Conservation (phyloP, 2,329 filamentous ascomycete species). For the Claviceps spartinae region DNA sequence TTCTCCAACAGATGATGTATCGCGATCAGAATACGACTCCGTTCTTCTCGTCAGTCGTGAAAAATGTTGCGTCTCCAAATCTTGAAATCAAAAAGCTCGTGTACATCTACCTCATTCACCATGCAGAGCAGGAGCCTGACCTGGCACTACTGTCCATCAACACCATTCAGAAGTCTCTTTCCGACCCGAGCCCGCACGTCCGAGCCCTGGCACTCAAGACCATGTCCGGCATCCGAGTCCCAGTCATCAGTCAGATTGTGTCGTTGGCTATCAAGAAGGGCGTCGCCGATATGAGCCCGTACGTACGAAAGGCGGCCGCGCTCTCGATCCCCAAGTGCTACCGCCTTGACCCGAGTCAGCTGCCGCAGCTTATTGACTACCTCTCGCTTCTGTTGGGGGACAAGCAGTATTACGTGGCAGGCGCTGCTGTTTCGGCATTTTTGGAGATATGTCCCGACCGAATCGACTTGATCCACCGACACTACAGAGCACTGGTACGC, state of each 20-base stretch:
- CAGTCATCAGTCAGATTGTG: constrained; percentile 95
- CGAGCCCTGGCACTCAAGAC: constrained; percentile 85
- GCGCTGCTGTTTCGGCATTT: constrained; percentile 81
- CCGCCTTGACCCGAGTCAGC: constrained; percentile 70
- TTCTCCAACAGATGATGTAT: constrained; percentile 70
- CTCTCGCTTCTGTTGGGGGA: constrained; percentile 68
- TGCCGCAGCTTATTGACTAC: constrained; percentile 76
- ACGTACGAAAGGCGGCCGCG: constrained; percentile 84
- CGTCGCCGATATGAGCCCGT: constrained; percentile 82
- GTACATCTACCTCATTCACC: constrained; percentile 94
- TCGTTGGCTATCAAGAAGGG: constrained; percentile 92
- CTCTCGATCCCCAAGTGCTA: constrained; percentile 95
- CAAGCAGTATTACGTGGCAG: constrained; percentile 92
- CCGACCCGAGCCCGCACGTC: constrained; percentile 80
- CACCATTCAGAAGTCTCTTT: constrained; percentile 94
- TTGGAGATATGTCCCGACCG: constrained; percentile 78
- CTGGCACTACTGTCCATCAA: constrained; percentile 94
- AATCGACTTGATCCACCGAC: constrained; percentile 77
- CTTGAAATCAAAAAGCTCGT: constrained; percentile 96
- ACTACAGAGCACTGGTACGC: constrained; percentile 72
- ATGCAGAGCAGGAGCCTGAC: constrained; percentile 92
- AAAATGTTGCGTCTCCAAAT: constrained; percentile 90
- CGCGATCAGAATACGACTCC: constrained; percentile 73
- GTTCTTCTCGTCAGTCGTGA: constrained; percentile 96
- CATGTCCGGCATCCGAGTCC: constrained; percentile 95